These are phyloP conservation scores for Priceomyces haplophilus DNA, from an alignment of 805 yeast genomes.

Conservation along the genomic window DNA sequence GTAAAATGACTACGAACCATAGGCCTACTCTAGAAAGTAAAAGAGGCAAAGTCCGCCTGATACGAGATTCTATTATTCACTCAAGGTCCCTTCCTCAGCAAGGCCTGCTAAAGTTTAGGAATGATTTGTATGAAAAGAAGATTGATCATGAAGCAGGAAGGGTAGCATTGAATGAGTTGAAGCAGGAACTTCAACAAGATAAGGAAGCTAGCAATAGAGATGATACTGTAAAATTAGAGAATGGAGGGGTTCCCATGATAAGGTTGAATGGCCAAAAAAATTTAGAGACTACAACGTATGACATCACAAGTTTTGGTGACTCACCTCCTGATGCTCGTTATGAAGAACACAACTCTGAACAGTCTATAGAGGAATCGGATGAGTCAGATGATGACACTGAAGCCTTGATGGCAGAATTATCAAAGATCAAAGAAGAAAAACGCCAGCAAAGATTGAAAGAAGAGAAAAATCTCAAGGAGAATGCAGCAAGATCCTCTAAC, in stretches of 20 bases:
- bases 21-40: conserved; percentile 43
- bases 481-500: conserved; percentile 9
- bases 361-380: background rate
- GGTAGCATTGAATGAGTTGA: conserved; percentile 24
- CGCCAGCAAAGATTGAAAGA: conserved; percentile 11
- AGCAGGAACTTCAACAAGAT: conserved; percentile 10
- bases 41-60: conserved; percentile 29
- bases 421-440: conserved; percentile 16
- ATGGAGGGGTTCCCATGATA: too few relatives aligned
- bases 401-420: conserved; percentile 16
- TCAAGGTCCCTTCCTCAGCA: conserved; percentile 33
- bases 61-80: conserved; percentile 35
- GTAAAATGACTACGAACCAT: conserved; percentile 40
- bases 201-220: background rate
- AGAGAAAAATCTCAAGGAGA: conserved; percentile 3
- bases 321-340: background rate
- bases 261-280: conserved; percentile 1
- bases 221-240: conserved; percentile 5
- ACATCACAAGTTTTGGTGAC: too few relatives aligned
- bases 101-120: conserved; percentile 28
- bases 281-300: background rate
- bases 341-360: conserved; percentile 6
- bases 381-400: conserved; percentile 18
- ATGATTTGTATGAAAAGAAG: conserved; percentile 19
- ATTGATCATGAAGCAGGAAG: conserved; percentile 15